Conservation (phyloP, 306 rosid genomes). For the Casuarina equisetifolia region DNA sequence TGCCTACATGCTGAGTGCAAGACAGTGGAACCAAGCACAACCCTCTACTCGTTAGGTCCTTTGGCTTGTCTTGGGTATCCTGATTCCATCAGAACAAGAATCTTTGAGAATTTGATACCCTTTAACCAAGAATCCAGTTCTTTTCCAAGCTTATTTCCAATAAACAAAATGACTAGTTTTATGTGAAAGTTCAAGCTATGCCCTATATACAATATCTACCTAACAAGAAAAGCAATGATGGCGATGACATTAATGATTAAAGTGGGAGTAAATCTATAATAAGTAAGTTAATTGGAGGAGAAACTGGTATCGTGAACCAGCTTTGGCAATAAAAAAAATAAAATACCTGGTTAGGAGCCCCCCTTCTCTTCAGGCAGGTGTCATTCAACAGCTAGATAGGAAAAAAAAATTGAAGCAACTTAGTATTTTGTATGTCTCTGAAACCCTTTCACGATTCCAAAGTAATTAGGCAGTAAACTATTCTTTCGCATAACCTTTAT, state of each 20-base stretch:
- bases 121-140: background rate
- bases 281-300: constrained; percentile 3
- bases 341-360: constrained; percentile 32
- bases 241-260: constrained; percentile 21
- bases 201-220: background rate
- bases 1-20: constrained; percentile 73
- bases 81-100: constrained; percentile 5
- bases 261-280: constrained; percentile 14
- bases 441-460: constrained; percentile 26
- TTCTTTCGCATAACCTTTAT: background rate
- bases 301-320: background rate
- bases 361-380: constrained; percentile 40
- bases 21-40: constrained; percentile 80
- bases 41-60: constrained; percentile 76
- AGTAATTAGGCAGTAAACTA: constrained; percentile 21
- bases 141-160: background rate
- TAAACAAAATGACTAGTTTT: no score
- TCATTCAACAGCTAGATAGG: constrained; percentile 37
- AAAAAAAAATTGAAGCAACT: constrained; percentile 12
- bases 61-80: constrained; percentile 41
- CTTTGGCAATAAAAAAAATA: background rate
- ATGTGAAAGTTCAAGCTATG: no score
- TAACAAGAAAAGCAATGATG: constrained; percentile 27
- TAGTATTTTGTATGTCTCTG: constrained; percentile 18
- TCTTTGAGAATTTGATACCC: background rate